Percentiles rank a stretch among this genome's conserved stretches.
These are phyloP conservation scores for Hypoxylon sp. DNA, from an alignment of 2,329 filamentous ascomycete genomes.

Conservation along the genomic window DNA sequence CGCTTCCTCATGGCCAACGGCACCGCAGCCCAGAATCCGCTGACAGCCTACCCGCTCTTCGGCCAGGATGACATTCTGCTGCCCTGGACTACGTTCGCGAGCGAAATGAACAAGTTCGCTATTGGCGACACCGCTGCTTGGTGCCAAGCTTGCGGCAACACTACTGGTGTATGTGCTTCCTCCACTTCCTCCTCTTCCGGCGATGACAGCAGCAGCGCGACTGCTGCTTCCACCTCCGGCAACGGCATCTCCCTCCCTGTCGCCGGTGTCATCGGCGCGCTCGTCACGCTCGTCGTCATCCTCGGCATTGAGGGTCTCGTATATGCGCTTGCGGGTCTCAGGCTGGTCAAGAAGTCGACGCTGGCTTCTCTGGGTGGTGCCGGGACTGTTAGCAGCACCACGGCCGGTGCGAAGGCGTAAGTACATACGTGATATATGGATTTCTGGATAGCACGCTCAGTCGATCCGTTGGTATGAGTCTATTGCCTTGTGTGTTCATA, in stretches of 20 bases:
- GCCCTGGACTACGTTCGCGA: conserved; percentile 76
- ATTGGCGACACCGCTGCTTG: conserved; percentile 74
- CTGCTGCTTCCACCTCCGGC: conserved; percentile 42
- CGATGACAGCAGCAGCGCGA: conserved; percentile 45
- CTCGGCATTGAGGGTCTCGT: conserved; percentile 59
- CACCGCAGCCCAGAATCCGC: conserved; percentile 64
- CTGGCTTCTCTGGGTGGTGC: conserved; percentile 41
- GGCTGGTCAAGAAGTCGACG: conserved; percentile 61
- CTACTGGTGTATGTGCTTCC: conserved; percentile 72
- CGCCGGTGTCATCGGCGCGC: conserved; percentile 85
- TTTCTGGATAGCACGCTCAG: neutral
- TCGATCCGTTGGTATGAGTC: neutral
- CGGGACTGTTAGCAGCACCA: conserved; percentile 4
- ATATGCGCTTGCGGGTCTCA: conserved; percentile 58
- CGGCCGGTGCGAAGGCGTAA: conserved; percentile 41
- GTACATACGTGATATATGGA: neutral
- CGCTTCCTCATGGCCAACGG: conserved; percentile 73
- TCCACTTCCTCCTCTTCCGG: conserved; percentile 54
- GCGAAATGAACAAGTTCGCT: conserved; percentile 73
- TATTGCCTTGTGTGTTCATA: neutral
- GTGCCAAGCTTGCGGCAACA: conserved; percentile 82
- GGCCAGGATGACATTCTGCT: conserved; percentile 67
- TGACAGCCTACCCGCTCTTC: conserved; percentile 67
- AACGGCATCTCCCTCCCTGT: conserved; percentile 73
- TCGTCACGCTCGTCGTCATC: conserved; percentile 68